Evolutionary conservation across 495 filamentous ascomycete species (phyloP).

Genomic region (Margaritispora aquatica): DNA sequence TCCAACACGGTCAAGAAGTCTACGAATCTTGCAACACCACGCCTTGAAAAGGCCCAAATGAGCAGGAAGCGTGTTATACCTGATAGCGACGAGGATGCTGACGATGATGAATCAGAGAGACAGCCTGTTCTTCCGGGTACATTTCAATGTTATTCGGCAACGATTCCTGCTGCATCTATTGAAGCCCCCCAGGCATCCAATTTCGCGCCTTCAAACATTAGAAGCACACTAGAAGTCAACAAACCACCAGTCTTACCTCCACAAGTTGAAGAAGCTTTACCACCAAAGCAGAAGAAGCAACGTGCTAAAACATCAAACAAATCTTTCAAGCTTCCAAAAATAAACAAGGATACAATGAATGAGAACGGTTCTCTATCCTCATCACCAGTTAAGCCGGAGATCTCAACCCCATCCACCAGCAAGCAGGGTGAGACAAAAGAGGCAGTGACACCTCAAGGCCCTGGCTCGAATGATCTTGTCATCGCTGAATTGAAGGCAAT

Average conservation of each 20-base stretch:
- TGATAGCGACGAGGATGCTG: slow-evolving; percentile 7
- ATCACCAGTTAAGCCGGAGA: not conserved
- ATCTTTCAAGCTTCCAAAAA: not conserved
- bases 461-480: slow-evolving; percentile 11
- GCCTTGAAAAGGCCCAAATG: not conserved
- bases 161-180: not conserved
- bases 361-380: not conserved
- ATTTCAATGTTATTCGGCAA: not conserved
- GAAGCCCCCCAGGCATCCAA: not conserved
- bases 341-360: not conserved
- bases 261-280: not conserved
- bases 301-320: not conserved
- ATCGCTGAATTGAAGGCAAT: slow-evolving; percentile 21
- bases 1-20: not conserved
- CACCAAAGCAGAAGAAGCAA: not conserved
- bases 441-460: not conserved
- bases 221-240: not conserved
- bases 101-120: not conserved
- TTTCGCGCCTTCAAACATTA: not conserved
- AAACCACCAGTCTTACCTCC: not conserved
- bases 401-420: no score
- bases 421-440: not conserved
- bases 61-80: not conserved
- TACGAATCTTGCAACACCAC: not conserved
- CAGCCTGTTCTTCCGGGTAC: not conserved